Percentiles rank a stretch among this genome's conserved stretches.
phyloP scores from a whole-genome alignment of 371 early-diverging fungal species.

The Coemansia sp. region DNA sequence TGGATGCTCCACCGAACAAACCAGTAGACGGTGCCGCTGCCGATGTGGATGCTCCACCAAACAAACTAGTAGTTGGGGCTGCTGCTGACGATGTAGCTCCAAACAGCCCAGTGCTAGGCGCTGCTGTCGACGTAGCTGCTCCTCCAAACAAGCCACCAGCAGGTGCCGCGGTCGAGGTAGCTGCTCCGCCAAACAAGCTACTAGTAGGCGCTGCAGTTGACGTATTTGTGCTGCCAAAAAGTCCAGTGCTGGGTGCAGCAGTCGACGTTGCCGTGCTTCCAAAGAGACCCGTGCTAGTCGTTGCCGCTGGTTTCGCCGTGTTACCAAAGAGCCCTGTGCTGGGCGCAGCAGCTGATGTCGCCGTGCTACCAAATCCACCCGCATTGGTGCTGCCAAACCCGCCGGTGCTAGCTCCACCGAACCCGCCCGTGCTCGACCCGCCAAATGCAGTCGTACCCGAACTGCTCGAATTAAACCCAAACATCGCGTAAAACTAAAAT shows the following conservation, averaged over 20 bases:
- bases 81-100: constrained; percentile 22
- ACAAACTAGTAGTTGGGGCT: background rate
- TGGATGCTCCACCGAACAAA: background rate
- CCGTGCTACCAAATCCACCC: background rate
- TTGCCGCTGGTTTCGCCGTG: background rate
- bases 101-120: background rate
- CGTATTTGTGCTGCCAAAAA: background rate
- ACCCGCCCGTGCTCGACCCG: background rate
- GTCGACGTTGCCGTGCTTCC: background rate
- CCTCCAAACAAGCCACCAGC: background rate
- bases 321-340: background rate
- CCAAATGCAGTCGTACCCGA: background rate
- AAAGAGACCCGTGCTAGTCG: background rate
- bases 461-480: background rate
- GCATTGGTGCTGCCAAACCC: background rate
- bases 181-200: constrained; percentile 16
- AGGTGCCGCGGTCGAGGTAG: background rate
- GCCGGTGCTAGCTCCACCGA: background rate
- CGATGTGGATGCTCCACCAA: background rate
- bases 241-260: background rate
- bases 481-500: background rate
- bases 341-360: background rate
- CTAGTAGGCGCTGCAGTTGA: background rate
- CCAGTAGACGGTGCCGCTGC: background rate
- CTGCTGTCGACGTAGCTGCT: background rate